Evolutionary conservation across 305 asterid species (phyloP), one percentile per base, ranked within the genome.

Genomic region (Rubia peregrina): DNA sequence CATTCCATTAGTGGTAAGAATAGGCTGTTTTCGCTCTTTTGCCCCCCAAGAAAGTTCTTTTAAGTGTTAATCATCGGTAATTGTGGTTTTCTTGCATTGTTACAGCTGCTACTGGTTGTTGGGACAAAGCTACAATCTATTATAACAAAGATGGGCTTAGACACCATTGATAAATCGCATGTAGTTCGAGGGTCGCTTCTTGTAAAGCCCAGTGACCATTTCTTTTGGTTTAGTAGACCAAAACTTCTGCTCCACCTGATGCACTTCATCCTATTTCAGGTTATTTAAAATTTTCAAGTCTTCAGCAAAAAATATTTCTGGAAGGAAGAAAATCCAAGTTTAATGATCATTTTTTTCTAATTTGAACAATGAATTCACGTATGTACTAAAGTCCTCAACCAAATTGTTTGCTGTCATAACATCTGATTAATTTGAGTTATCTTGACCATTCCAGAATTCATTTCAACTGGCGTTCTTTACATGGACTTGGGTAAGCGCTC

Each of bases 191-290:
- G 96, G 71, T 67, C 83, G 48, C 77, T 83, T 46, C 82, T 85
- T 43, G 96, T 88, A 44, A 81, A 62, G 72, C 96, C 95, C 41
- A 81, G 89, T 43, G 91, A 90, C 69, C 95, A 78, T 73, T 84
- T 83, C 78, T 90, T 90, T 79, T 88, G 93, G 95, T 84, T 90
- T 33, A 82, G 79, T 68, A 79, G 68, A 13, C 95, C 96, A 12
- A 79, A 78, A 44, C 69, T 86, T 61, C 89, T 90, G 16, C 95
- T 88, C 67, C 91, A 88, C 80, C 89, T 90, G 73, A 80, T 90
- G 87, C 96, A 88, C 71, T 83, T 88, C 62, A 83, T 88, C 78
- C 83, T 79, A 41, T 90, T 86, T 79, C 96, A 86, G 96, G 96
- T 89, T 79, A 40, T 43, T 7, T 11, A 53, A 2, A 26, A 21